These are phyloP conservation scores for Cercospora beticola DNA, from an alignment of 2,329 filamentous ascomycete genomes.

Conservation along the genomic window DNA sequence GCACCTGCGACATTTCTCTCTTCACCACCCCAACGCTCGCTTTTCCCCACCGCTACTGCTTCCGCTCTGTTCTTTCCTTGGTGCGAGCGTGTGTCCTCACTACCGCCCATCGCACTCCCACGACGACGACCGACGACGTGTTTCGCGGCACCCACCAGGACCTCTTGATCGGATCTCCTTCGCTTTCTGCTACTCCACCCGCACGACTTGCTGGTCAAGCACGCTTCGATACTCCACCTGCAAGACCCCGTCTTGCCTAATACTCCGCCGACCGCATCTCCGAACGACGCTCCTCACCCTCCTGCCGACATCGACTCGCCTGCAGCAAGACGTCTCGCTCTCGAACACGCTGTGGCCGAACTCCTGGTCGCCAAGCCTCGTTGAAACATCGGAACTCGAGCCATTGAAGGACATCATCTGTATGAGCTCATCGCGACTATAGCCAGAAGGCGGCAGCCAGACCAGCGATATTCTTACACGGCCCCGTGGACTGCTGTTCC, in stretches of 20 bases:
- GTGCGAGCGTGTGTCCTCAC: slow-evolving; percentile 2
- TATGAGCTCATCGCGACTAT: slow-evolving; percentile 15
- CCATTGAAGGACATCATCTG: slow-evolving; percentile 9
- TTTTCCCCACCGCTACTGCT: slow-evolving; percentile 3
- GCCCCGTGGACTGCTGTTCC: not conserved
- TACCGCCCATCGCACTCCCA: not conserved
- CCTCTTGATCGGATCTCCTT: not conserved
- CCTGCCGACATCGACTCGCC: not conserved
- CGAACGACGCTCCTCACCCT: not conserved
- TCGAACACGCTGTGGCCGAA: not conserved
- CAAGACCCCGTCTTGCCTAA: slow-evolving; percentile 10
- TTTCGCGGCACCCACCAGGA: not conserved
- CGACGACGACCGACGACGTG: not conserved
- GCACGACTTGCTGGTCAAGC: slow-evolving; percentile 25
- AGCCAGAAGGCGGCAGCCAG: slow-evolving; percentile 18
- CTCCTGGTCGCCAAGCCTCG: slow-evolving; percentile 20
- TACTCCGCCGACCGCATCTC: slow-evolving; percentile 1
- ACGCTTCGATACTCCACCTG: not conserved
- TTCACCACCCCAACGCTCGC: slow-evolving; percentile 12
- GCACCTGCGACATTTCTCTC: slow-evolving; percentile 5
- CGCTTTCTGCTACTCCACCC: slow-evolving; percentile 8
- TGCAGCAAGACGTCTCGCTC: not conserved
- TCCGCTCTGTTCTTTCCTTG: slow-evolving; percentile 13
- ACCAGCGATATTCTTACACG: slow-evolving; percentile 16
- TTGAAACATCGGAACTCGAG: slow-evolving; percentile 11